phyloP scores from a whole-genome alignment of 345 rosid genomes.

The Gossypium stocksii region DNA sequence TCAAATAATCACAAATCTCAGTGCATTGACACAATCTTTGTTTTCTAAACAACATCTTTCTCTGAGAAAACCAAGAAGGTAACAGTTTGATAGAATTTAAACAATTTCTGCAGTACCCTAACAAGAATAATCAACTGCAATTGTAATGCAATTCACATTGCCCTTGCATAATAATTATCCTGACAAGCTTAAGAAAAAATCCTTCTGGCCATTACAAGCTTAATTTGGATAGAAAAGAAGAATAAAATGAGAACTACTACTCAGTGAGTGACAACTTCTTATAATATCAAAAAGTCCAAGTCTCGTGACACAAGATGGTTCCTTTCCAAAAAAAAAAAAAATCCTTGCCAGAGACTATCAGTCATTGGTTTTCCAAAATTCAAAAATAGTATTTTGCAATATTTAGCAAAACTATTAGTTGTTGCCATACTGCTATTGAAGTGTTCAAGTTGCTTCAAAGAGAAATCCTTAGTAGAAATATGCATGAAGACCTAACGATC shows the following conservation, averaged over 20 bases:
- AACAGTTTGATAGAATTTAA: not conserved
- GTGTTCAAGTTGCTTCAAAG: conserved; percentile 4
- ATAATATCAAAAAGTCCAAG: not conserved
- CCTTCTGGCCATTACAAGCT: not conserved
- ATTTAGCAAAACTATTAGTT: not conserved
- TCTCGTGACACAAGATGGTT: not conserved
- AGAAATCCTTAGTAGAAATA: not conserved
- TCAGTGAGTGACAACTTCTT: not conserved
- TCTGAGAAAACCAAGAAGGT: not conserved
- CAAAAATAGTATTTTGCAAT: not conserved
- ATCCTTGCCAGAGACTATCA: not conserved
- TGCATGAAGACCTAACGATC: not conserved
- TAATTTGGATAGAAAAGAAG: not conserved
- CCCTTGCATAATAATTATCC: not conserved
- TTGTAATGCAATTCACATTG: not conserved
- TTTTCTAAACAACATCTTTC: not conserved
- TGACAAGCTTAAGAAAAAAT: not conserved
- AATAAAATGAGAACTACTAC: not conserved
- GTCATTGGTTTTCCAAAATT: not conserved
- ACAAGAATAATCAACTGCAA: not conserved
- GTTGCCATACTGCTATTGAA: not conserved
- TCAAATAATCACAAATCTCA: not conserved
- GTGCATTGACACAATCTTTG: not conserved
- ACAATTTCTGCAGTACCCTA: not conserved
- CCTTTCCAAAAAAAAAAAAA: not conserved